phyloP scores from a whole-genome alignment of 2,329 filamentous ascomycete genomes.

The Leptographium lundbergii region DNA sequence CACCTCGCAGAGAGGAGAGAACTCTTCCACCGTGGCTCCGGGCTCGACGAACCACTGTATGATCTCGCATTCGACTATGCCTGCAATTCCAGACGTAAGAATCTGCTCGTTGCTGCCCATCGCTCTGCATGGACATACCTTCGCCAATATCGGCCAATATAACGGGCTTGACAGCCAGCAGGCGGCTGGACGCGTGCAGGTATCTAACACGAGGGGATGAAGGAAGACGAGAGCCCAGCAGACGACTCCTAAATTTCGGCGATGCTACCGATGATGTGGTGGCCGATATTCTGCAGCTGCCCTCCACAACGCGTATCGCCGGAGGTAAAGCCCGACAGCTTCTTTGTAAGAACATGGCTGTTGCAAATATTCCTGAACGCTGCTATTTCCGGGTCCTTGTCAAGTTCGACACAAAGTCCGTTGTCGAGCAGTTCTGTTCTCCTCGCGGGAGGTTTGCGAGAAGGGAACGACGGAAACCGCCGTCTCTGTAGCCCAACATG shows the following conservation, averaged over 20 bases:
- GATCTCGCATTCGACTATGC: constrained; percentile 95
- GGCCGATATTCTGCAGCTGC: background rate
- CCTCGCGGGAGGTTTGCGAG: background rate
- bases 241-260: background rate
- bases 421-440: background rate
- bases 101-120: background rate
- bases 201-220: background rate
- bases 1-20: constrained; percentile 94
- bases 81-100: constrained; percentile 28
- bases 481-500: background rate
- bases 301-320: constrained; percentile 12
- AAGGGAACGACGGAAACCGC: background rate
- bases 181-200: constrained; percentile 36
- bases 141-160: constrained; percentile 78
- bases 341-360: constrained; percentile 41
- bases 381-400: background rate
- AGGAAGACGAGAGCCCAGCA: no score
- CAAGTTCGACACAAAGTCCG: background rate
- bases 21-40: constrained; percentile 90
- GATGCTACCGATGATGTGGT: background rate
- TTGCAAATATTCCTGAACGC: background rate
- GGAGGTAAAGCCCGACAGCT: constrained; percentile 34
- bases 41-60: constrained; percentile 99
- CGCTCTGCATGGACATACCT: constrained; percentile 26
- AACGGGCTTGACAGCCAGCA: constrained; percentile 61